Evolutionary conservation across 768 basidiomycete species (phyloP).

Genomic region (Rhizopogon rudus): DNA sequence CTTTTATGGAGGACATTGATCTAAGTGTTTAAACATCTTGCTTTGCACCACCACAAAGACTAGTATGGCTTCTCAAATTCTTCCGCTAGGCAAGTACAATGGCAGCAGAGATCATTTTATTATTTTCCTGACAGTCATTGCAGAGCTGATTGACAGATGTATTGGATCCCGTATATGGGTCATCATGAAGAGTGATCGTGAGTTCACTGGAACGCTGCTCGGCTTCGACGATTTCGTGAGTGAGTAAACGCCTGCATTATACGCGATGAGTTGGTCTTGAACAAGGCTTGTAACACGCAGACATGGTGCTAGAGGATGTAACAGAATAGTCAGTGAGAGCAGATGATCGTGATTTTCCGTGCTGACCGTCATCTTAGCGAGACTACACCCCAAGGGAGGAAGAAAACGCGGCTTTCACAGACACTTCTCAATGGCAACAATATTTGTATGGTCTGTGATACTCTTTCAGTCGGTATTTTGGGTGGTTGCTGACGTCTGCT

Average conservation of each 20-base stretch:
- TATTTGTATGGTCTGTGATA: slow-evolving; percentile 81
- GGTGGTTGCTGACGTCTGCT: slow-evolving; percentile 1
- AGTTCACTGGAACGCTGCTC: slow-evolving; percentile 91
- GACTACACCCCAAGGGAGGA: slow-evolving; percentile 75
- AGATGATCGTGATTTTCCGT: background rate
- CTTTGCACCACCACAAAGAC: slow-evolving; percentile 1
- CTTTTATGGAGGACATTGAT: background rate
- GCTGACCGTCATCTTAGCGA: slow-evolving; percentile 49
- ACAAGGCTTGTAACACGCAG: slow-evolving; percentile 29
- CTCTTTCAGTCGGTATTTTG: background rate
- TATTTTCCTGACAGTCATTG: background rate
- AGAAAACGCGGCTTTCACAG: slow-evolving; percentile 78
- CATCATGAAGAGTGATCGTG: slow-evolving; percentile 95
- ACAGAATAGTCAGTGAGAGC: slow-evolving; percentile 77
- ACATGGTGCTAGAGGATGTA: slow-evolving; percentile 95
- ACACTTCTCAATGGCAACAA: slow-evolving; percentile 93
- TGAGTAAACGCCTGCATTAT: slow-evolving; percentile 44
- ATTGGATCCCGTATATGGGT: slow-evolving; percentile 98
- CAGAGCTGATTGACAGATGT: slow-evolving; percentile 95
- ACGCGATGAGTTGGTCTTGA: background rate
- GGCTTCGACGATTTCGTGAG: slow-evolving; percentile 99
- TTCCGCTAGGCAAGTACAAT: slow-evolving; percentile 68
- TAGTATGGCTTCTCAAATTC: slow-evolving; percentile 86
- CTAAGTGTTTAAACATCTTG: background rate
- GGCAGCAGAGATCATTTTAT: background rate